phyloP scores from a whole-genome alignment of 768 basidiomycete species.

The Mycena amicta region DNA sequence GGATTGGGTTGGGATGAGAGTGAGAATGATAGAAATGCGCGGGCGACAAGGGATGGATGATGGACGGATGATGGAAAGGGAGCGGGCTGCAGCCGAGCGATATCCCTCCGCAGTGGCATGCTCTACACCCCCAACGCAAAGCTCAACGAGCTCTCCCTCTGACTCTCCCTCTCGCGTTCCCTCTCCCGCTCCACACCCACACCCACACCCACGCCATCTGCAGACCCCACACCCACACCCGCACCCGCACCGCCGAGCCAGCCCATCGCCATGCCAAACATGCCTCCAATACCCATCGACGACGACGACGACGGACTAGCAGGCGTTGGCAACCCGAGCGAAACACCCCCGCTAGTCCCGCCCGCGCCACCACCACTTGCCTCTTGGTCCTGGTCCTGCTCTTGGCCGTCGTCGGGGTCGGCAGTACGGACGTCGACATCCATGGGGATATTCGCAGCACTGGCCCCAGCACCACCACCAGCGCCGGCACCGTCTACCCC shows the following conservation, averaged over 20 bases:
- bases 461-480: slow-evolving; percentile 1
- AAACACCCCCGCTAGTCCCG: slow-evolving; percentile 19
- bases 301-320: not conserved
- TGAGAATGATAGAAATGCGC: too few species aligned
- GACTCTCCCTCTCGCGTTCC: slow-evolving; percentile 16
- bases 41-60: too few species aligned
- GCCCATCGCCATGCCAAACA: slow-evolving; percentile 22
- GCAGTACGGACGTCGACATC: slow-evolving; percentile 1
- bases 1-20: too few species aligned
- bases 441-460: not conserved
- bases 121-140: slow-evolving; percentile 23
- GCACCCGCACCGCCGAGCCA: too few species aligned
- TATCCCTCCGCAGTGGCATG: too few species aligned
- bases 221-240: too few species aligned
- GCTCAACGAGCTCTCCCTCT: slow-evolving; percentile 20
- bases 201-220: too few species aligned
- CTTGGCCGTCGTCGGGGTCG: not conserved
- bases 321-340: slow-evolving; percentile 11
- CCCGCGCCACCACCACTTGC: slow-evolving; percentile 1
- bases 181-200: slow-evolving; percentile 17
- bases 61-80: too few species aligned
- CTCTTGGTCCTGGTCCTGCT: not conserved
- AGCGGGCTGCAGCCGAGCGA: too few species aligned
- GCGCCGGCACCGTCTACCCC: too few species aligned
- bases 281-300: slow-evolving; percentile 9